Percentiles rank a stretch among this genome's conserved stretches.
phyloP scores from a whole-genome alignment of 176 grass and related monocot species.

The Echinochloa phyllopogon region DNA sequence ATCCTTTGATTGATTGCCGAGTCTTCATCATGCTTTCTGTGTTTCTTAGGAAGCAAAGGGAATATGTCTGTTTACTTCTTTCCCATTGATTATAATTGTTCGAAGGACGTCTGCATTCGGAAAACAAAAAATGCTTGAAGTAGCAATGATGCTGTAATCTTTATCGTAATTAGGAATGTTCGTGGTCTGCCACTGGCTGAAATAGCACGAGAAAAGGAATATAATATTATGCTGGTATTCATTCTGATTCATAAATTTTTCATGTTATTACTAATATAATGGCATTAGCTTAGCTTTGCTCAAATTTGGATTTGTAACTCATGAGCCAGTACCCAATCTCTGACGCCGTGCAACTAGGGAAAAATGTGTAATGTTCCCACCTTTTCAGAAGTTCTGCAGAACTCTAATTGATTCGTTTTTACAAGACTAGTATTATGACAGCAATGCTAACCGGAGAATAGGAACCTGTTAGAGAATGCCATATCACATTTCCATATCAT shows the following conservation, averaged over 20 bases:
- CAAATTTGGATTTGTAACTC: conserved; percentile 15
- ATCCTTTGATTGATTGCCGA: not conserved
- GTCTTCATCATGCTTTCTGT: conserved; percentile 8
- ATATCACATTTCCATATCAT: not conserved
- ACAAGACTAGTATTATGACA: conserved; percentile 5
- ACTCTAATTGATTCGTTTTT: not conserved
- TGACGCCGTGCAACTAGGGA: not conserved
- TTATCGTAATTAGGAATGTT: not conserved
- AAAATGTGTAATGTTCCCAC: not conserved
- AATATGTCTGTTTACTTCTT: conserved; percentile 20
- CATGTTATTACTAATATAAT: not conserved
- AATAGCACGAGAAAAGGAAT: conserved; percentile 31
- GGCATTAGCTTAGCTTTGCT: not conserved
- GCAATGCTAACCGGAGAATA: not conserved
- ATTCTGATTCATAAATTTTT: not conserved
- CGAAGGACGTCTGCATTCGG: not conserved
- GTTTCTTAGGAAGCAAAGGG: not conserved
- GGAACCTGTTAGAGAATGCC: conserved; percentile 13
- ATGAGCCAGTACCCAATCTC: not conserved
- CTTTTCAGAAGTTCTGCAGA: not conserved
- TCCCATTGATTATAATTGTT: conserved; percentile 2
- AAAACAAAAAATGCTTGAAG: conserved; percentile 36
- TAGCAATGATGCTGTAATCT: conserved; percentile 16
- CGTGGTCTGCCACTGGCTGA: conserved; percentile 17
- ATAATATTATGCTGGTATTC: conserved; percentile 14